Conservation (phyloP, 2,329 filamentous ascomycete genomes). For the Phyllosticta citribraziliensis region DNA sequence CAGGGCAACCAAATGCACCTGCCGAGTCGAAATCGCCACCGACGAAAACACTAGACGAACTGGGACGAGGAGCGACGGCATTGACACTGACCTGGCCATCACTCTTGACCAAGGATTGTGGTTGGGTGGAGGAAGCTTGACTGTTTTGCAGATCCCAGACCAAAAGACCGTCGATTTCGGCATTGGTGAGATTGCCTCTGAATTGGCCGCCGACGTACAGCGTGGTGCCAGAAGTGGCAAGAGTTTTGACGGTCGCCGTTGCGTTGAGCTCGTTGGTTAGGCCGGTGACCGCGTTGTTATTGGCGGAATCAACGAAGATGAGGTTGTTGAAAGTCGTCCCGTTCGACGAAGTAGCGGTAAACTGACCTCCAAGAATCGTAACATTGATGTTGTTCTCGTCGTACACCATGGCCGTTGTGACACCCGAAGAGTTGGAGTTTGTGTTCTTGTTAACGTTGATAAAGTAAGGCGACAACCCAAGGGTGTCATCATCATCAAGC, state of each 20-base stretch:
- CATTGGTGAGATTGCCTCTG: constrained; percentile 57
- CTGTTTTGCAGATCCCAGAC: constrained; percentile 64
- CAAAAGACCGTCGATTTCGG: constrained; percentile 61
- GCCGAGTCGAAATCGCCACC: constrained; percentile 77
- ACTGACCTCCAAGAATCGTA: constrained; percentile 82
- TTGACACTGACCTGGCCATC: constrained; percentile 56
- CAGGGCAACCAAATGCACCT: constrained; percentile 71
- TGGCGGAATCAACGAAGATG: constrained; percentile 68
- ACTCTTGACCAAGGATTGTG: constrained; percentile 61
- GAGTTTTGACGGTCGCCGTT: constrained; percentile 64
- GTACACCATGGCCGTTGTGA: constrained; percentile 74
- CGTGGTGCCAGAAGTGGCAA: constrained; percentile 53
- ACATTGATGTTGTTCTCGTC: constrained; percentile 60
- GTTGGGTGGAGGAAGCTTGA: constrained; percentile 56
- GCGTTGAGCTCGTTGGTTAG: constrained; percentile 55
- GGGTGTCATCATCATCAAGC: constrained; percentile 23
- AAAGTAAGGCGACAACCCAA: constrained; percentile 38
- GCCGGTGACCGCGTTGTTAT: constrained; percentile 57
- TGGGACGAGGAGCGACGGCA: constrained; percentile 62
- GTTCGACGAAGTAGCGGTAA: constrained; percentile 59
- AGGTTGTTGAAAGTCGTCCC: constrained; percentile 70
- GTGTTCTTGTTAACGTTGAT: constrained; percentile 40
- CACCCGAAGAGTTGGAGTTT: constrained; percentile 47
- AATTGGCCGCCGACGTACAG: constrained; percentile 78
- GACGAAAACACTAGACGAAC: constrained; percentile 67